Evolutionary conservation across 345 rosid species (phyloP).

Genomic region (Xanthoceras sorbifolium): DNA sequence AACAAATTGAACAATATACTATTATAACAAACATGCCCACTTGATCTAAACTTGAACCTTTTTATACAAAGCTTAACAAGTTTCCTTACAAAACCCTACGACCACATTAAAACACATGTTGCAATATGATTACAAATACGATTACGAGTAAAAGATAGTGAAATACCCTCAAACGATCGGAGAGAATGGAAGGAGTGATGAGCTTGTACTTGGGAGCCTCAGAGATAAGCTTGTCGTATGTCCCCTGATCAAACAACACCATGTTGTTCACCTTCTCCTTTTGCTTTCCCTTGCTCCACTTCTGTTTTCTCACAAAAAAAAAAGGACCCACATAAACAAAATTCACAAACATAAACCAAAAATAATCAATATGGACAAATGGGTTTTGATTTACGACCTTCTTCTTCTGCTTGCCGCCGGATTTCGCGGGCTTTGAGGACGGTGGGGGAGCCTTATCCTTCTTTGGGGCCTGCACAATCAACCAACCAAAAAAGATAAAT

Average conservation of each 20-base stretch:
- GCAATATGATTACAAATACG: neutral
- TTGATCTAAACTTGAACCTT: too few species aligned
- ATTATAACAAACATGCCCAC: too few species aligned
- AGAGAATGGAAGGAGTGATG: constrained; percentile 78
- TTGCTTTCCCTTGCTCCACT: constrained; percentile 94
- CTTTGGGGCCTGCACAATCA: constrained; percentile 37
- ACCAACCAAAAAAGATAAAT: neutral
- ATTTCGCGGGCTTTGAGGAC: constrained; percentile 40
- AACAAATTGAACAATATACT: too few species aligned
- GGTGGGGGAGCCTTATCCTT: constrained; percentile 48
- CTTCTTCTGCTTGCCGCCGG: constrained; percentile 51
- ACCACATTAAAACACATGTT: neutral
- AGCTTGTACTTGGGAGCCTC: constrained; percentile 87
- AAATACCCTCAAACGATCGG: constrained; percentile 80
- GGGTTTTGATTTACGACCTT: constrained; percentile 21
- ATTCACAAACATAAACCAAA: neutral
- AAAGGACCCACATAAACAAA: neutral
- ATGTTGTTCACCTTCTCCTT: constrained; percentile 96
- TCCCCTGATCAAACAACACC: constrained; percentile 83
- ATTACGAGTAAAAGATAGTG: neutral
- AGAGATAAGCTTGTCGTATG: constrained; percentile 75
- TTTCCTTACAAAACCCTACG: too few species aligned
- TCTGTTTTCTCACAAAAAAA: constrained; percentile 39
- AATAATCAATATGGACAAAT: neutral
- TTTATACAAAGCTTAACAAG: too few species aligned